Base-by-base conservation (phyloP, 306 rosid genomes). In the Gastrolobium villosum region DNA sequence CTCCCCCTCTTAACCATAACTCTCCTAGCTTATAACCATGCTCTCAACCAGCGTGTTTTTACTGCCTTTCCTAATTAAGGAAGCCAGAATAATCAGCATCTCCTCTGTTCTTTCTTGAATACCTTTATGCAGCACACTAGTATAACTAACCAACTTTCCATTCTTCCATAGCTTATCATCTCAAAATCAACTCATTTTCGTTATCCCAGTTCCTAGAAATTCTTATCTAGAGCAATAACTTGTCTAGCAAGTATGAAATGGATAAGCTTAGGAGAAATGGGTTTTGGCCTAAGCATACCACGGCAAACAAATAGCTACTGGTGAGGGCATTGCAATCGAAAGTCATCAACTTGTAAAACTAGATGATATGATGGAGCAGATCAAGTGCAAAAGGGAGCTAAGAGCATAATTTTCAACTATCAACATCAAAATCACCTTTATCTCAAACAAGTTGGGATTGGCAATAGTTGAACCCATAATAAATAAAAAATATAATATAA, bases 1-100 rank as follows among this genome's bases (percentile, higher is more conserved):
- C 43, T 76, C 65, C 65, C 53, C 3, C 43, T 28, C 72, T 26
- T 64, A 50, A 28, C 20, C 6, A 65, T n/a, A 44, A 39, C 43
- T 37, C 41, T 64, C 44, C 55, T 76, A 63, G 20, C 13, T 37
- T 1, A 61, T 36, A 50, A 65, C 65, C 13, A 2, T 30, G 34
- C 35, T 32, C 28, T 4, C 45, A 61, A 35, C 28, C 45, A 61
- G 9, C 10, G 4, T 10, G 37, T 7, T 15, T 36, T 26, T 2
- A 55, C 40, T 54, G 2, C 7, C 13, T 9, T 26, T 39, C 49
- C 40, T 26, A 54, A 10, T 55, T 7, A 7, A 28, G 5, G 6
- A 72, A 55, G 62, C 7, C 37, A 15, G 10, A 6, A 8, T 41
- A 41, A 41, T 41, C 45, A 3, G 7, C 6, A 8, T 28, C 34